Percentiles rank a stretch among this genome's conserved stretches.
These are phyloP conservation scores for Begonia fuchsioides DNA, from an alignment of 306 rosid species.

Conservation along the genomic window DNA sequence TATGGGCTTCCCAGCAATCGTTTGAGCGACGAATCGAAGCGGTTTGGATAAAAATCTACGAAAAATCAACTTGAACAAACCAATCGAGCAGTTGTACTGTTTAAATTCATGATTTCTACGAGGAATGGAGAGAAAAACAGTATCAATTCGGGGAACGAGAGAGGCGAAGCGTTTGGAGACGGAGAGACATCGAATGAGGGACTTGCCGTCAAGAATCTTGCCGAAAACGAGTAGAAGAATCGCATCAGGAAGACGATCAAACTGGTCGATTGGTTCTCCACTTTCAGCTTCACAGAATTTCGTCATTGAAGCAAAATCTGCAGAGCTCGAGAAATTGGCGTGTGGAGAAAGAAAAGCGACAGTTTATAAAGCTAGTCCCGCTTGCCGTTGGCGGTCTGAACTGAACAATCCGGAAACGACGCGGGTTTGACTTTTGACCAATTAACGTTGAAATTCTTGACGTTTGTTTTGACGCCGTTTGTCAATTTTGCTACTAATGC, in stretches of 20 bases:
- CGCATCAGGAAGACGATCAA: conserved; percentile 21
- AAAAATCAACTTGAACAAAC: neutral
- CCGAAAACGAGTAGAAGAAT: conserved; percentile 19
- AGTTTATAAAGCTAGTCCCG: no score
- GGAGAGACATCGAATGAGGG: conserved; percentile 22
- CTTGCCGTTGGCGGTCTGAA: neutral
- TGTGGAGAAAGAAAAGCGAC: no score
- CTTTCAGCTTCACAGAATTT: neutral
- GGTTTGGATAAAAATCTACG: conserved; percentile 7
- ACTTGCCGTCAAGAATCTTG: conserved; percentile 17
- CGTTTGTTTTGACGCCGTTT: no score
- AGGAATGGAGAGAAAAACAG: conserved; percentile 19
- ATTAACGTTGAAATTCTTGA: no score
- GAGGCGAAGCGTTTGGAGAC: conserved; percentile 25
- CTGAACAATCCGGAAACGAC: neutral
- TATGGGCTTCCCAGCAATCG: conserved; percentile 4
- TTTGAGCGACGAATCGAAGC: conserved; percentile 10
- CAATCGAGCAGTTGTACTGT: neutral
- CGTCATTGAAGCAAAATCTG: neutral
- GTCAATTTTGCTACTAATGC: no score
- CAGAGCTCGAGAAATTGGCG: no score
- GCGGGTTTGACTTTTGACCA: no score
- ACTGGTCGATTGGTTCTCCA: conserved; percentile 1
- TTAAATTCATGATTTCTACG: neutral
- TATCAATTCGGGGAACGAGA: conserved; percentile 12